Evolutionary conservation across 768 basidiomycete species (phyloP).

Genomic region (Boletus insuetus): DNA sequence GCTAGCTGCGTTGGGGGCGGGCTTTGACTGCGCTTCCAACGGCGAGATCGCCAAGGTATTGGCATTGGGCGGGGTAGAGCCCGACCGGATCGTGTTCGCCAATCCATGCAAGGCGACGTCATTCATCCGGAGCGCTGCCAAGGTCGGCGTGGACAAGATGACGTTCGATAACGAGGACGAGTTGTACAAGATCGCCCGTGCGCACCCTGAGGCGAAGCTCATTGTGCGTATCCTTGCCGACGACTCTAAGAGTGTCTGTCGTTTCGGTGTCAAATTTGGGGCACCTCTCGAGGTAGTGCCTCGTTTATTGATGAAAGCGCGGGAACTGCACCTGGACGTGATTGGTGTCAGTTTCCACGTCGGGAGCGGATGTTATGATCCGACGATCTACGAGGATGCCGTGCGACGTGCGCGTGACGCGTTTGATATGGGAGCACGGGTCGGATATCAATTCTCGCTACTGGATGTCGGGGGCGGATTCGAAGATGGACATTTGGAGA

Average conservation of each 20-base stretch:
- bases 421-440: conserved; percentile 83
- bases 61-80: conserved; percentile 65
- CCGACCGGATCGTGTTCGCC: conserved; percentile 90
- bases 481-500: conserved; percentile 82
- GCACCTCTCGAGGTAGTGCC: conserved; percentile 82
- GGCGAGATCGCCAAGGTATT: conserved; percentile 87
- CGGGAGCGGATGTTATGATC: conserved; percentile 94
- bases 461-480: conserved; percentile 98
- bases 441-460: conserved; percentile 78
- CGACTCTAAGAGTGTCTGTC: conserved; percentile 91
- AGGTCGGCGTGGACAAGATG: conserved; percentile 83
- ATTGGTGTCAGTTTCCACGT: conserved; percentile 98
- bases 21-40: conserved; percentile 97
- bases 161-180: conserved; percentile 99
- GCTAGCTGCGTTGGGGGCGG: conserved; percentile 83
- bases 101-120: conserved; percentile 98
- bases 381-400: conserved; percentile 86
- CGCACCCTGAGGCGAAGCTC: conserved; percentile 78
- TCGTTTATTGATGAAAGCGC: conserved; percentile 73
- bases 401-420: conserved; percentile 76
- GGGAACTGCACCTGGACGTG: conserved; percentile 77
- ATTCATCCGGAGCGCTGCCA: conserved; percentile 84
- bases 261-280: conserved; percentile 95
- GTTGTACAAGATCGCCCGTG: conserved; percentile 84
- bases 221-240: conserved; percentile 97